Base-by-base conservation (phyloP, 2,329 filamentous ascomycete genomes). In the Fusarium mexicanum region DNA sequence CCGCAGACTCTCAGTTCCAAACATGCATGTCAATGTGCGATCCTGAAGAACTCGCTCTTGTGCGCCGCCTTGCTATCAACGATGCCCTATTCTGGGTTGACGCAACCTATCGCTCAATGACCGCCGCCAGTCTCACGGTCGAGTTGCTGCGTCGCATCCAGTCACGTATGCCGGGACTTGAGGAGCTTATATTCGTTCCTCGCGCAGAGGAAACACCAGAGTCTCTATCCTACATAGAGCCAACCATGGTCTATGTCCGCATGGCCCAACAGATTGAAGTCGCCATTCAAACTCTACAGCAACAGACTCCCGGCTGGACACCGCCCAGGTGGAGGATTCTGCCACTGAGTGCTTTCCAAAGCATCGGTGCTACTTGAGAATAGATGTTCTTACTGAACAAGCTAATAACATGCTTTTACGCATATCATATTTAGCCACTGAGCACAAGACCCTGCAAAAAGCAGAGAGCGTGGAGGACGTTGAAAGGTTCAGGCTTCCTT, bases 161-260 rank as follows among this genome's bases (percentile, higher is more conserved):
- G 47, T 61, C 69, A 9, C 81, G 82, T 24, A 82, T 87, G 78
- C 82, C 83, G 3, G 75, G 73, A 2, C 77, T 87, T 11, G 76
- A 84, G 62, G 83, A 84, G 69, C 79, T 88, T 48, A 79, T 85
- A 46, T 84, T 88, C 62, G 83, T 88, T 46, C 84, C 84, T 29
- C 79, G 81, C 26, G 81, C 83, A 38, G 80, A 82, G 46, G 82
- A 84, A 67, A 79, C 79, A 7, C 54, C 80, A 48, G 80, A 81
- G 59, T 78, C 79, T 41, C 72, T 73, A 33, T 74, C 70, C 20
- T 77, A 82, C 37, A 74, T 81, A 18, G 77, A 81, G 46, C 78
- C 80, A 12, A 71, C 73, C 37, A 77, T 83, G 55, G 77, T 78
- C 8, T 78, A 81, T 51, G 78, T 80, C 58, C 79, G 82, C 40